phyloP scores from a whole-genome alignment of 768 basidiomycete species.

The Leccinum imitatum region DNA sequence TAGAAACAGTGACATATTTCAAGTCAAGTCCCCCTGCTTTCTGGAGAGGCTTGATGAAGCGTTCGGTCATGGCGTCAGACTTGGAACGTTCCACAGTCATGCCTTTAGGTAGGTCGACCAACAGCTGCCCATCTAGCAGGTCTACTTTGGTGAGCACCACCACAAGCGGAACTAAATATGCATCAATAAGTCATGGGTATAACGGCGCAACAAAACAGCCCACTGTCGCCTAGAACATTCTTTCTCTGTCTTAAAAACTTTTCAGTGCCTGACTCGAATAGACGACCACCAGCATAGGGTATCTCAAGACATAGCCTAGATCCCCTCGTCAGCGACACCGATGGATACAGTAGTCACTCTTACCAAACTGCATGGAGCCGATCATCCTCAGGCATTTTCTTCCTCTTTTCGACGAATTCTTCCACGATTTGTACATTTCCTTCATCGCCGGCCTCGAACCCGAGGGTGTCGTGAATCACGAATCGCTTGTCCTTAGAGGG shows the following conservation, averaged over 20 bases:
- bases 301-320: constrained; percentile 19
- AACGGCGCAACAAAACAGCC: neutral
- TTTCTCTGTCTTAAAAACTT: constrained; percentile 5
- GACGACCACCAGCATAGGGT: constrained; percentile 12
- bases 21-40: constrained; percentile 1
- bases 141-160: constrained; percentile 20
- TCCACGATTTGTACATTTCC: constrained; percentile 9
- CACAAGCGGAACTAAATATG: constrained; percentile 3
- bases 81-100: neutral
- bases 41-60: constrained; percentile 1
- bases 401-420: constrained; percentile 2
- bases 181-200: constrained; percentile 2
- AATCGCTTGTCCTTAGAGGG: constrained; percentile 11
- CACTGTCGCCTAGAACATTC: constrained; percentile 10
- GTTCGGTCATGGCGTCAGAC: neutral
- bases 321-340: neutral
- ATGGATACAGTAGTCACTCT: neutral
- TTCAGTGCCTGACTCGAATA: constrained; percentile 17
- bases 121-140: constrained; percentile 3
- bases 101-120: neutral
- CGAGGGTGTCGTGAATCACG: constrained; percentile 21
- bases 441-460: constrained; percentile 15
- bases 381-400: constrained; percentile 1
- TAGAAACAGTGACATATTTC: constrained; percentile 9
- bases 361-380: constrained; percentile 19